Percentiles rank a stretch among this genome's conserved stretches.
Conservation (phyloP, 352 stramenopile genomes). For the Elongisporangium prolatum region DNA sequence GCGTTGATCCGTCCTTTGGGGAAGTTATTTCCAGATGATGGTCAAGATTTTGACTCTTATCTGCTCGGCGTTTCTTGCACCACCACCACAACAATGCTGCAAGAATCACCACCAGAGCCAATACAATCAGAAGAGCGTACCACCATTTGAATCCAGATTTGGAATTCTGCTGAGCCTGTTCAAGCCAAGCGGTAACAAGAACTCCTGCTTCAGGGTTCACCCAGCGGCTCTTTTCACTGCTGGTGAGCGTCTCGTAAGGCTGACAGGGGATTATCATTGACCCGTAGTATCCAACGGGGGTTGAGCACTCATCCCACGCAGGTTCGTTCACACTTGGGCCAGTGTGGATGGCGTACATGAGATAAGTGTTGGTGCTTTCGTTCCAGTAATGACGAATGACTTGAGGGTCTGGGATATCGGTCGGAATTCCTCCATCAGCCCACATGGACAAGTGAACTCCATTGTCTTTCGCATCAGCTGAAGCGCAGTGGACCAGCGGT, state of each 20-base stretch:
- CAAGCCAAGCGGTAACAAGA: conserved; percentile 12
- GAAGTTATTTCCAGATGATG: no score
- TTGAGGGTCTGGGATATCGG: conserved; percentile 9
- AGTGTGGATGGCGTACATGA: conserved; percentile 26
- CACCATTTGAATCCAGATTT: not conserved
- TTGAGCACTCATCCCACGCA: conserved; percentile 12
- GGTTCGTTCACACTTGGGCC: conserved; percentile 13
- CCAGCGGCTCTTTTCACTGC: conserved; percentile 6
- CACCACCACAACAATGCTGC: no score
- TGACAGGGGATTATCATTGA: conserved; percentile 10
- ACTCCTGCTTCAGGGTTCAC: conserved; percentile 4
- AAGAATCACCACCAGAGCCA: no score
- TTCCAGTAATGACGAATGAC: conserved; percentile 7
- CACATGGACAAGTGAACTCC: conserved; percentile 1
- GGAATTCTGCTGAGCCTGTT: conserved; percentile 3
- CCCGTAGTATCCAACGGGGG: not conserved
- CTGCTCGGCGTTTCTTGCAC: no score
- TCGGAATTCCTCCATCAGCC: not conserved
- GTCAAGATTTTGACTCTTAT: no score
- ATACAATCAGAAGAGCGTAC: no score
- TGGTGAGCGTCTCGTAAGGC: conserved; percentile 1
- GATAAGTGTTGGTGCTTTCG: conserved; percentile 12
- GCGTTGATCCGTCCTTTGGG: no score
- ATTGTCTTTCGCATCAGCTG: no score
- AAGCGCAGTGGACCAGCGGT: no score